Evolutionary conservation across 768 basidiomycete species (phyloP).

Genomic region (Phaffia tasmanica): DNA sequence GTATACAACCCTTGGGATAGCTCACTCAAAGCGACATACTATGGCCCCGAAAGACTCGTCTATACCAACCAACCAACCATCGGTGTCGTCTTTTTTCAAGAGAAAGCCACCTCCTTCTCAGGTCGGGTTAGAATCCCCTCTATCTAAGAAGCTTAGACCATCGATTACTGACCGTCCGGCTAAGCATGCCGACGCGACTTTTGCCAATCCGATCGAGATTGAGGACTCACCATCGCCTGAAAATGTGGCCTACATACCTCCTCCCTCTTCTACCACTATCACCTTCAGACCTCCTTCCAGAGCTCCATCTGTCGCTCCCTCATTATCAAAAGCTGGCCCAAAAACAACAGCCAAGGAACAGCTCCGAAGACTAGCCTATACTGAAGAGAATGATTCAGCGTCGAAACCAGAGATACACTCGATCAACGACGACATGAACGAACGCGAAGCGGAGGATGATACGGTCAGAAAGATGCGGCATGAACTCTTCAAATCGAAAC

Average conservation of each 20-base stretch:
- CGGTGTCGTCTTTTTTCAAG: constrained; percentile 21
- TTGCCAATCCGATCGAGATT: constrained; percentile 4
- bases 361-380: not conserved
- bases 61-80: constrained; percentile 5
- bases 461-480: not conserved
- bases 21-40: not conserved
- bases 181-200: constrained; percentile 6
- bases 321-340: not conserved
- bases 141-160: constrained; percentile 7
- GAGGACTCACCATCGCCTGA: constrained; percentile 5
- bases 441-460: not conserved
- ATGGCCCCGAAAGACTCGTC: constrained; percentile 9
- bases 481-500: constrained; percentile 5
- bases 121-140: not conserved
- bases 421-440: not conserved
- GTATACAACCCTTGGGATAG: no score
- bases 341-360: not conserved
- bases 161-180: not conserved
- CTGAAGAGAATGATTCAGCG: not conserved
- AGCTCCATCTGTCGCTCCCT: not conserved
- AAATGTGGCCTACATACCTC: no score
- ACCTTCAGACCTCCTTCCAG: not conserved
- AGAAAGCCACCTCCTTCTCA: not conserved
- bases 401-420: not conserved
- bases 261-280: not conserved